Base-by-base conservation (phyloP, 2,329 filamentous ascomycete genomes). In the Alternaria brassicicola region DNA sequence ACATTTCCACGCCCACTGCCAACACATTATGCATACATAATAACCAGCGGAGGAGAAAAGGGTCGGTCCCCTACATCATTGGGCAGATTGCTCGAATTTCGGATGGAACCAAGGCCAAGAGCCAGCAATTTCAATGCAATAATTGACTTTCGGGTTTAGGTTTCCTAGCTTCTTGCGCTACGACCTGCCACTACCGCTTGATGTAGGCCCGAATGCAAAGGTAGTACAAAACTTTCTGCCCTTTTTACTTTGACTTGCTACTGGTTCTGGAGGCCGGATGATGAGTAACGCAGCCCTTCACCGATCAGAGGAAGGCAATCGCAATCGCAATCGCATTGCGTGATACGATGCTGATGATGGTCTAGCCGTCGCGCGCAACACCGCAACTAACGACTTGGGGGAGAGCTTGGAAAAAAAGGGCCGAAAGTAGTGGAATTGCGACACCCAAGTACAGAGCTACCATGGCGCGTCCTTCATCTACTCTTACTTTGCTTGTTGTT, bases 21-120 rank as follows among this genome's bases (percentile, higher is more conserved):
- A 57, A 19, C 48, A 41, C 52, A 42, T 55, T 36, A n/a, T 43
- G 53, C 47, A 52, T 46, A 13, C 13, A 35, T 30, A 43, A 10
- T 25, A 30, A 19, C 19, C 25, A 23, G 35, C 12, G 48, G 19
- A 41, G 30, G 19, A 51, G 25, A 26, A 21, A 39, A 51, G 12
- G 25, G 43, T 35, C 43, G 35, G 30, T 30, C 43, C 6, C 3
- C 6, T 47, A 39, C 30, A 47, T 33, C 30, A 47, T 47, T 47
- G 30, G 36, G 47, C 47, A 23, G 33, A 39, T 10, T 23, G n/a
- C 35, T 35, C 30, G 43, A 41, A 50, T 39, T 15, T 3, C 23
- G 23, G 10, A 47, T 23, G 8, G 19, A 47, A 23, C 10, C 5
- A 35, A 47, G 30, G 19, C 23, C 47, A 30, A 47, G 19, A 47